These are phyloP conservation scores for Claviceps digitariae DNA, from an alignment of 2,329 filamentous ascomycete species.

Conservation along the genomic window DNA sequence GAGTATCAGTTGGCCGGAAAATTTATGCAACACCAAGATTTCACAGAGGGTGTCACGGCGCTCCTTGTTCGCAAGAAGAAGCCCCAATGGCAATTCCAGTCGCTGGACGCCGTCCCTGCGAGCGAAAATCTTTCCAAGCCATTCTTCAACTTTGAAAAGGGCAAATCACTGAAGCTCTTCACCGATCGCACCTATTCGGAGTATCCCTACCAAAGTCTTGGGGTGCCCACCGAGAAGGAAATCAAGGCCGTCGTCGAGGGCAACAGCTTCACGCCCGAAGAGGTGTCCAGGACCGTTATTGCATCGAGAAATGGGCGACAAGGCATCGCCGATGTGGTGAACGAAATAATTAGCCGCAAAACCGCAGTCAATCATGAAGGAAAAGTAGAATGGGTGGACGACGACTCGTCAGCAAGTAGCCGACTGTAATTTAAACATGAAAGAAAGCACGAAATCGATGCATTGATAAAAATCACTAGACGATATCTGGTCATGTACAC, in stretches of 20 bases:
- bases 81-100: slow-evolving; percentile 65
- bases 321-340: slow-evolving; percentile 53
- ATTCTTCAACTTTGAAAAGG: slow-evolving; percentile 50
- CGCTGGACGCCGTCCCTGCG: slow-evolving; percentile 51
- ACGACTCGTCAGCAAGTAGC: slow-evolving; percentile 18
- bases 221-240: slow-evolving; percentile 59
- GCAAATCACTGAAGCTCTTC: slow-evolving; percentile 44
- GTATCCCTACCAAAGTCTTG: slow-evolving; percentile 61
- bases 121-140: slow-evolving; percentile 41
- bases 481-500: neutral
- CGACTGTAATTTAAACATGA: slow-evolving; percentile 15
- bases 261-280: slow-evolving; percentile 29
- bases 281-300: slow-evolving; percentile 52
- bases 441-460: neutral
- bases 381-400: slow-evolving; percentile 25
- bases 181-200: slow-evolving; percentile 48
- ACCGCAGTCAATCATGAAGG: slow-evolving; percentile 34
- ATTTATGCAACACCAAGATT: slow-evolving; percentile 89
- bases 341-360: slow-evolving; percentile 54
- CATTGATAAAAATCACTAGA: neutral
- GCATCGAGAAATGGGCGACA: slow-evolving; percentile 47
- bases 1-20: slow-evolving; percentile 73
- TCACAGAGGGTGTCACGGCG: slow-evolving; percentile 79
- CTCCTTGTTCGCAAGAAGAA: slow-evolving; percentile 57
- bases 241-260: slow-evolving; percentile 31